Evolutionary conservation across 495 filamentous ascomycete genomes (phyloP).

Genomic region (Penicillium argentinense): DNA sequence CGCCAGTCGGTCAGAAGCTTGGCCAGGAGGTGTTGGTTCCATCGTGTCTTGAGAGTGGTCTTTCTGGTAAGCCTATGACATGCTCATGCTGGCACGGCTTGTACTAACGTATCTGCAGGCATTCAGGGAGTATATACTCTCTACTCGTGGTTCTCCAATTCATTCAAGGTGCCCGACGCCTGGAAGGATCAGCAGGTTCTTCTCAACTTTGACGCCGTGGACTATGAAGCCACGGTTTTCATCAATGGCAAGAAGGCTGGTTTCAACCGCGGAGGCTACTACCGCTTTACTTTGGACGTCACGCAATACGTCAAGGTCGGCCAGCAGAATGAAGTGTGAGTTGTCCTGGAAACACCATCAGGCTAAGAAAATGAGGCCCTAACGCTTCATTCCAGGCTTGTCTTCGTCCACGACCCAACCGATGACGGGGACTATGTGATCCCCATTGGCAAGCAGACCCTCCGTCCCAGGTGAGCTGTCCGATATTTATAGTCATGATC

Average conservation of each 20-base stretch:
- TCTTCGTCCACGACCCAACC: constrained; percentile 66
- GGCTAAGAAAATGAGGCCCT: not conserved
- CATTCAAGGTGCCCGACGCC: constrained; percentile 50
- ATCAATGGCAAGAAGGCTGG: constrained; percentile 57
- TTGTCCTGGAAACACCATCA: not conserved
- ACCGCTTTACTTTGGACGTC: constrained; percentile 58
- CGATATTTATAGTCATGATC: no score
- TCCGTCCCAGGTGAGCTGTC: no score
- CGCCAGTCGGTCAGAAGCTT: constrained; percentile 42
- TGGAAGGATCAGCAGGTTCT: constrained; percentile 49
- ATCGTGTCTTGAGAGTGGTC: constrained; percentile 61
- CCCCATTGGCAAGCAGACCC: constrained; percentile 64
- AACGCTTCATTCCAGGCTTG: constrained; percentile 40
- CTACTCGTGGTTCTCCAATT: constrained; percentile 62
- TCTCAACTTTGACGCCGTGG: constrained; percentile 69
- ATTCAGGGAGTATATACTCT: constrained; percentile 47
- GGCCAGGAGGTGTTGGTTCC: constrained; percentile 57
- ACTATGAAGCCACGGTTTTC: constrained; percentile 65
- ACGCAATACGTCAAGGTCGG: constrained; percentile 47
- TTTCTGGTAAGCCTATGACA: constrained; percentile 41
- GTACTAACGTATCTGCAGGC: constrained; percentile 37
- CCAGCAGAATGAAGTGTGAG: constrained; percentile 54
- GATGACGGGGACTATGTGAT: constrained; percentile 54
- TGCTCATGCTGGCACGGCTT: not conserved
- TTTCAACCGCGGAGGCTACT: constrained; percentile 62